Base-by-base conservation (phyloP, 1,139 yeast species). In the Geotrichum candidum region DNA sequence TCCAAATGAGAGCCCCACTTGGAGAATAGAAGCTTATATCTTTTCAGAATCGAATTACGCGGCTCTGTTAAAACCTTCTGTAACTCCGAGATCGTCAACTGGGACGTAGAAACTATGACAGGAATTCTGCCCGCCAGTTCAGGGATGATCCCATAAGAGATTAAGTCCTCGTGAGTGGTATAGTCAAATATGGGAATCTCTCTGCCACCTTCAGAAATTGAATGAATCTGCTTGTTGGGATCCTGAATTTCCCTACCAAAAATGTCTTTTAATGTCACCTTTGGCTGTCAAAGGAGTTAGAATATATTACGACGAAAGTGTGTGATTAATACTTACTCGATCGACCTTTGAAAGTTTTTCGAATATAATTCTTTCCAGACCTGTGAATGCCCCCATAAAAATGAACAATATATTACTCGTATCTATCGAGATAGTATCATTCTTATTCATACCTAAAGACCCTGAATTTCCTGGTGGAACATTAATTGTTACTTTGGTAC, bases 361-460 rank as follows among this genome's bases (percentile, higher is more conserved):
- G 1, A 75, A 74, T 31, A 82, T 72, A 59, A 80, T 78, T 57
- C 75, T 73, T 64, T 82, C 84, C 46, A 82, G 69, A 1, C 85
- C 85, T 10, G 81, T 82, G 73, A 82, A 82, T 0, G 85, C 85
- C 35, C 86, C 86, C 81, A 82, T 80, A 15, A 81, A 71, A 60
- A 82, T 77, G 67, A 82, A 82, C 38, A 82, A 65, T 13, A 82
- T 80, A 65, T 82, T 80, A 2, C 82, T 77, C 0, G 85, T 82
- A 64, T 82, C 83, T 18, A 82, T 73, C 10, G 78, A 75, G 64
- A 76, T 79, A 0, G 75, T 73, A 58, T 79, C 81, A 15, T 66
- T 72, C 74, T 63, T 76, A 3, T 69, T 69, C 59, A 59, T 60
- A 9, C 54, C 51, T 13, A 60, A 61, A 1, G 59, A 38, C 4